These are phyloP conservation scores for Quercus suber DNA, from an alignment of 306 rosid genomes.

Conservation along the genomic window DNA sequence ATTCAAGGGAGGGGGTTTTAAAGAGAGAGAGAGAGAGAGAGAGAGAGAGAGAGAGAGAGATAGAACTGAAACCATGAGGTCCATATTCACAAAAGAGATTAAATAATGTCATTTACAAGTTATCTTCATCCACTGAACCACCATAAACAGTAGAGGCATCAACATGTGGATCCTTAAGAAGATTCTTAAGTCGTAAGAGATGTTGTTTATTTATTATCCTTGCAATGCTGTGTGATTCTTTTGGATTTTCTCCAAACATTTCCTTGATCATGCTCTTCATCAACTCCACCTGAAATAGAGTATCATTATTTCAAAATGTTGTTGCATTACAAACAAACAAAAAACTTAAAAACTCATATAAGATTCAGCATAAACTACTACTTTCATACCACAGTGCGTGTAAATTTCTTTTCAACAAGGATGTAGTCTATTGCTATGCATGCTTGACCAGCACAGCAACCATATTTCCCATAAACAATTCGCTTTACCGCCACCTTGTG, in stretches of 20 bases:
- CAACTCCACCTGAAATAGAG: conserved; percentile 36
- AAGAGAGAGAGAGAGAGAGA: neutral
- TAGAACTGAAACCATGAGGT: neutral
- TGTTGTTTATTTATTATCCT: conserved; percentile 54
- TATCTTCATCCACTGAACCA: conserved; percentile 58
- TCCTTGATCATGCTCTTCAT: conserved; percentile 44
- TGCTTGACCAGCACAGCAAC: conserved; percentile 81
- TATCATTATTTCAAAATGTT: neutral
- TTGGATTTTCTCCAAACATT: conserved; percentile 58
- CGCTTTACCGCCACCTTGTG: conserved; percentile 53
- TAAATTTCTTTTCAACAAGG: conserved; percentile 50
- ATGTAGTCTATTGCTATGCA: conserved; percentile 70
- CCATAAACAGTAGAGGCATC: conserved; percentile 54
- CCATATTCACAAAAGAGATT: neutral
- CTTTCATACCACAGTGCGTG: conserved; percentile 44
- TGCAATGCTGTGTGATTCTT: conserved; percentile 36
- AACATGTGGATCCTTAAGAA: conserved; percentile 41
- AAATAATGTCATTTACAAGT: conserved; percentile 38
- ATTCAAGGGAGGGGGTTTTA: too few relatives aligned
- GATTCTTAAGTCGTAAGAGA: conserved; percentile 44
- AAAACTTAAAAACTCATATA: neutral
- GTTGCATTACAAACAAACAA: neutral
- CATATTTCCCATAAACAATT: conserved; percentile 55
- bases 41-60: neutral
- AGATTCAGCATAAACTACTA: neutral